Percentiles rank a stretch among this genome's conserved stretches.
Evolutionary conservation across 305 asterid species (phyloP).

Genomic region (Euphrasia arctica): DNA sequence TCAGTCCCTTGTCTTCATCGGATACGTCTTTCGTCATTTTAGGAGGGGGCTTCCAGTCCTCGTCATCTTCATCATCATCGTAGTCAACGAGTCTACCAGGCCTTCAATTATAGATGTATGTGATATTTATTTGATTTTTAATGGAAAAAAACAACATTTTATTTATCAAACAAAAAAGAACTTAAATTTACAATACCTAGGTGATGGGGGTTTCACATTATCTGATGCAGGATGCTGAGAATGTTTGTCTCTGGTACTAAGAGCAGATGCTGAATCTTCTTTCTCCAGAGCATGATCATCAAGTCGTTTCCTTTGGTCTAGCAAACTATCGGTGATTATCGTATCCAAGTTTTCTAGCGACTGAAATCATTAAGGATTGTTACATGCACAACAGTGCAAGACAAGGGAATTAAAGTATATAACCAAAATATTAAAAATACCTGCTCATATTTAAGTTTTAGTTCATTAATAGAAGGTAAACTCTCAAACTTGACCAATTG

Average conservation of each 20-base stretch:
- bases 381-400: not conserved
- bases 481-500: constrained; percentile 70
- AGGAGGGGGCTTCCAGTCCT: constrained; percentile 90
- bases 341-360: constrained; percentile 60
- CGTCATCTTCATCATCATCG: constrained; percentile 97
- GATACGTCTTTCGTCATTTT: constrained; percentile 43
- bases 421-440: constrained; percentile 35
- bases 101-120: constrained; percentile 40
- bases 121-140: too few relatives aligned
- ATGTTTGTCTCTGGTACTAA: constrained; percentile 33
- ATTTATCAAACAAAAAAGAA: too few relatives aligned
- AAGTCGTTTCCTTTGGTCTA: constrained; percentile 72
- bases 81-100: constrained; percentile 94
- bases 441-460: constrained; percentile 96
- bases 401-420: constrained; percentile 15
- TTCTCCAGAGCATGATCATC: constrained; percentile 93
- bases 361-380: constrained; percentile 36
- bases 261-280: constrained; percentile 90
- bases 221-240: constrained; percentile 47
- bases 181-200: constrained; percentile 40
- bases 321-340: constrained; percentile 41
- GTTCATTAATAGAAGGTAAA: constrained; percentile 58
- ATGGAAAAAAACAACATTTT: too few relatives aligned
- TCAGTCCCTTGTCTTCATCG: constrained; percentile 55
- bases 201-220: constrained; percentile 51